Evolutionary conservation across 805 yeast genomes (phyloP).

Genomic region (Candida lessepsii): DNA sequence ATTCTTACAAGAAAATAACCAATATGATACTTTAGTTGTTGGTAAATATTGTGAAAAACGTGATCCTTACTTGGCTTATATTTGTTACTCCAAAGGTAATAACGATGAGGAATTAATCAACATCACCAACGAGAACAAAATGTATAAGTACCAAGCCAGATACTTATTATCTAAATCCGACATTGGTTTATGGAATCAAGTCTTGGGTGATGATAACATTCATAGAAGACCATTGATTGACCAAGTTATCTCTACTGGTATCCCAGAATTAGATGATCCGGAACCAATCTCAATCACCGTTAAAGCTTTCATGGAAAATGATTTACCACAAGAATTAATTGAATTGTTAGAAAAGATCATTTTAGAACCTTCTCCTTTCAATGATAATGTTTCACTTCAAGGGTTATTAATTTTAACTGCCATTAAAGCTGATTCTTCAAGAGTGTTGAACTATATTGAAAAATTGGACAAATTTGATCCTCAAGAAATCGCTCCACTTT

Average conservation of each 20-base stretch:
- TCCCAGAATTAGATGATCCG: slow-evolving; percentile 89
- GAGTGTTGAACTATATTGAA: slow-evolving; percentile 80
- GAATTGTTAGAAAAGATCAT: slow-evolving; percentile 95
- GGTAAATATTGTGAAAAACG: slow-evolving; percentile 99
- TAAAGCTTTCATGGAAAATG: slow-evolving; percentile 94
- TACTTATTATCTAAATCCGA: slow-evolving; percentile 90
- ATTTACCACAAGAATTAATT: slow-evolving; percentile 86
- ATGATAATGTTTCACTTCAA: slow-evolving; percentile 91
- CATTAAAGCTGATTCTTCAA: slow-evolving; percentile 87
- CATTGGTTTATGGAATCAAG: slow-evolving; percentile 74
- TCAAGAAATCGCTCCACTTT: slow-evolving; percentile 87
- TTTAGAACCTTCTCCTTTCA: slow-evolving; percentile 95
- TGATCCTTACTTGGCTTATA: slow-evolving; percentile 97
- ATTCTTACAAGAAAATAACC: slow-evolving; percentile 85
- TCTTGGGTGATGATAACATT: slow-evolving; percentile 68
- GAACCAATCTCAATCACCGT: slow-evolving; percentile 93
- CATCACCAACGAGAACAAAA: slow-evolving; percentile 94
- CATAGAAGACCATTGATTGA: slow-evolving; percentile 92
- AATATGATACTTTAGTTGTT: slow-evolving; percentile 89
- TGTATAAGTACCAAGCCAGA: slow-evolving; percentile 99
- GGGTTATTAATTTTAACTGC: slow-evolving; percentile 92
- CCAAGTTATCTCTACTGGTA: slow-evolving; percentile 93
- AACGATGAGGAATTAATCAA: slow-evolving; percentile 86
- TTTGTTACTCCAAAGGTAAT: slow-evolving; percentile 93
- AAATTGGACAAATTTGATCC: slow-evolving; percentile 90